Evolutionary conservation across 2,329 filamentous ascomycete genomes (phyloP), one percentile per base, ranked within the genome.

Genomic region (Orbilia ellipsospora): DNA sequence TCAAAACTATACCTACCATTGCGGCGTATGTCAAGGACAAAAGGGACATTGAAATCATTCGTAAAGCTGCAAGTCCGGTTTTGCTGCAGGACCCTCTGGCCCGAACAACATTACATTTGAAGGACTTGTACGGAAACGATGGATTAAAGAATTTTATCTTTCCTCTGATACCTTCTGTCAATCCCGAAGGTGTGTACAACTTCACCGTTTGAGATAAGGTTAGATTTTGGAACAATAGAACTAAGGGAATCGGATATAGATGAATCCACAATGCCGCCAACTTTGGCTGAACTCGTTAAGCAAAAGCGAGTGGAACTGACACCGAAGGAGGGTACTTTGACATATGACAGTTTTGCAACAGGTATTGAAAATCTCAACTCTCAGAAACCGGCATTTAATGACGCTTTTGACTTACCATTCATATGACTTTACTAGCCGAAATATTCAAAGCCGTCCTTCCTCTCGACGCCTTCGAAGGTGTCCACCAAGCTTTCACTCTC

Each of bases 11-110:
- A 66, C 89, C 90, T 23, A 85, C 94, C 23, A 88, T 93, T 7
- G 94, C 93, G 1, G 94, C 93, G 5, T 88, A 90, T 44, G 85
- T 98, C 52, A 87, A 88, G 78, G 91, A 95, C 81, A 87, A 87
- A 75, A 90, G 88, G 78, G 88, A 93, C 79, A 93, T 98, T 67
- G 87, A 90, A 23, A 87, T 85, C 77, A 90, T 92, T 81, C 88
- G 92, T 77, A 88, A 88, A 79, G 77, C 77, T 79, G 74, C 78
- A 63, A 31, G 84, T 83, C 61, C 81, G 79, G 78, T 86, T 83
- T 76, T 87, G 83, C 77, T 80, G 31, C 51, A 44, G 18, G 70
- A 74, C 16, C 70, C 63, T 3, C 18, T 74, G 1, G 50, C 51
- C 3, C 50, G 70, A 12, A 74, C 70, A 1, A 28, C 20, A 3